Base-by-base conservation (phyloP, 371 early-diverging fungal species). In the Capillidium heterosporum region DNA sequence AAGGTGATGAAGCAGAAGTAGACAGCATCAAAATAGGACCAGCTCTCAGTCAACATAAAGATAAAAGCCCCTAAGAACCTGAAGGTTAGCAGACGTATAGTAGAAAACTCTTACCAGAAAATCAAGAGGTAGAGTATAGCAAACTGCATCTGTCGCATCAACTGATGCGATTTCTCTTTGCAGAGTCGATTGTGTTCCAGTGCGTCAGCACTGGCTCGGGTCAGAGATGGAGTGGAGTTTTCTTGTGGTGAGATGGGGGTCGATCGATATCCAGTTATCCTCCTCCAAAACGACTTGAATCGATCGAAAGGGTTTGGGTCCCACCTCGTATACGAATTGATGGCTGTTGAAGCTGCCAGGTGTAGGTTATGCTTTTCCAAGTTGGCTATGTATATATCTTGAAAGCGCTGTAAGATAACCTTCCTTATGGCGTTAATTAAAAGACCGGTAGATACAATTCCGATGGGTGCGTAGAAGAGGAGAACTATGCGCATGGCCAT, bases 1-100 rank as follows among this genome's bases (percentile, higher is more conserved):
- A 58, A 58, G 2, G 58, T 31, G 5, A 58, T 32, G 21, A 58
- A 58, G 24, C 58, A 58, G 28, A 58, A 58, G 42, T 58, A 50
- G 17, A 48, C 23, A 28, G 58, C 49, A 21, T 58, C 42, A 23
- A 58, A 49, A 29, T 58, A 58, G 21, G 19, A 15, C 58, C 58
- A 58, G 11, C 42, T 24, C 26, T 58, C 58, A 24, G 39, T 15
- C 11, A 17, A 26, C 2, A 23, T 42, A 28, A 58, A 58, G 10
- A 49, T 48, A 29, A 42, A 48, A 3, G 50, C 48, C 5, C 58
- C 58, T 31, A 58, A 42, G 21, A 50, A 19, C 58, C 58, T 58
- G 39, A 29, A 15, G 21, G 15, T n/a, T 17, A 39, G 32, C 31
- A 29, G n/a, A 44, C 13, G 19, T 10, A 8, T 35, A 24, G 17